A percentile compares a stretch with the other conserved stretches of the same genome.
phyloP scores from a whole-genome alignment of 352 stramenopile genomes.

The Detonula confervacea region DNA sequence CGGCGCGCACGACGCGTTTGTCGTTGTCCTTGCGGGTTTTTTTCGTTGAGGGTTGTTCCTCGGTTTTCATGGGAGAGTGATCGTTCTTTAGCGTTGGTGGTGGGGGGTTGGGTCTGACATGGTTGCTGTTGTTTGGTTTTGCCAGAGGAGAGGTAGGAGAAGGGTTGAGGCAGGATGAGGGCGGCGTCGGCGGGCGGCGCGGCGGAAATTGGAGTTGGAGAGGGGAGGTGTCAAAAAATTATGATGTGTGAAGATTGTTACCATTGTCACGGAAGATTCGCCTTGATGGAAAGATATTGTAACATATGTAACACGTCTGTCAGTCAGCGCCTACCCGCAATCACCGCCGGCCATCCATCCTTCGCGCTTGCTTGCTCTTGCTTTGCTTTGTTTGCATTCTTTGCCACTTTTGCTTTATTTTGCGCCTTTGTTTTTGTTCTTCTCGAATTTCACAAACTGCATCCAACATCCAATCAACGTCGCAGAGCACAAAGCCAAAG shows the following conservation, averaged over 20 bases:
- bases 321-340: neutral
- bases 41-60: slow-evolving; percentile 9
- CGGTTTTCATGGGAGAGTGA: slow-evolving; percentile 3
- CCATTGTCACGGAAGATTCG: too few relatives aligned
- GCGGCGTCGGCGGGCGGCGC: too few relatives aligned
- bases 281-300: too few relatives aligned
- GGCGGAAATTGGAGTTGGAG: too few relatives aligned
- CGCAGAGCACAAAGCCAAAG: too few relatives aligned
- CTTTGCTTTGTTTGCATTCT: neutral
- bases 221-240: neutral
- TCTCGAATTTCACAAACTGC: neutral
- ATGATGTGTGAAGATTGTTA: too few relatives aligned
- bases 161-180: too few relatives aligned
- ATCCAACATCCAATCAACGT: neutral
- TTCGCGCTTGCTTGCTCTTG: too few relatives aligned
- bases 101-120: slow-evolving; percentile 12
- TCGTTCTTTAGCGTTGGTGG: neutral
- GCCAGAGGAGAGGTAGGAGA: too few relatives aligned
- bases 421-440: neutral
- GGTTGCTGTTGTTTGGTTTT: too few relatives aligned
- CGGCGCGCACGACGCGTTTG: slow-evolving; percentile 18
- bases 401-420: neutral
- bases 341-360: neutral
- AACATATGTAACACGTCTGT: neutral
- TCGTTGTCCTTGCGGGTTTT: slow-evolving; percentile 26